Conservation (phyloP, 495 filamentous ascomycete genomes). For the Friedmanniomyces simplex region DNA sequence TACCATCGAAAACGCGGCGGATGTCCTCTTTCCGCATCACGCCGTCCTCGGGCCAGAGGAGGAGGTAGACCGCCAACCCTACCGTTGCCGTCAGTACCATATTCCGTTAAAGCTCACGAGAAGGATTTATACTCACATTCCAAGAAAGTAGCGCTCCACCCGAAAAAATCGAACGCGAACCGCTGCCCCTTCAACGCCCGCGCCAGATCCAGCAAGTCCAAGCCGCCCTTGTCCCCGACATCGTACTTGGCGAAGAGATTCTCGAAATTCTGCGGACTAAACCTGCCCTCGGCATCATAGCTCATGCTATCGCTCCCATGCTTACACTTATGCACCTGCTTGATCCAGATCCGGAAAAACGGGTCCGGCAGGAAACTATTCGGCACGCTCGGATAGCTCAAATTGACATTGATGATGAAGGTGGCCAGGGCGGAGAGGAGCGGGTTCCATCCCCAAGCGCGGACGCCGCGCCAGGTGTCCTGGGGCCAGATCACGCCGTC, state of each 20-base stretch:
- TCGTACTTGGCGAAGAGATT: constrained; percentile 49
- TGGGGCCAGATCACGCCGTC: constrained; percentile 19
- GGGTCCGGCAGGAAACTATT: constrained; percentile 35
- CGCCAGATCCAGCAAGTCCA: constrained; percentile 27
- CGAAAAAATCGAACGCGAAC: constrained; percentile 37
- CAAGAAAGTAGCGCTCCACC: constrained; percentile 32
- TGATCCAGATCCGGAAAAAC: constrained; percentile 43
- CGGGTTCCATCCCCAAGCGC: constrained; percentile 21
- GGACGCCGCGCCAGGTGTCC: constrained; percentile 12
- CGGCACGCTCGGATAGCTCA: constrained; percentile 42
- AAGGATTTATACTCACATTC: constrained; percentile 29
- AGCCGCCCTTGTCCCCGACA: constrained; percentile 26
- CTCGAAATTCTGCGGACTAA: constrained; percentile 46
- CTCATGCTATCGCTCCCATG: constrained; percentile 46
- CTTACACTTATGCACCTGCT: constrained; percentile 46
- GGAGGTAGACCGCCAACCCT: constrained; percentile 41
- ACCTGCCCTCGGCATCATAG: constrained; percentile 46
- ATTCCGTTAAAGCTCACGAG: not conserved
- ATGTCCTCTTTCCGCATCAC: constrained; percentile 40
- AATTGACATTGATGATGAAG: constrained; percentile 39
- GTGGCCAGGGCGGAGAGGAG: constrained; percentile 36
- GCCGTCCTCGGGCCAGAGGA: constrained; percentile 40
- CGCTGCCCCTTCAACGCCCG: constrained; percentile 35
- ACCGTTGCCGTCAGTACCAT: too few relatives aligned
- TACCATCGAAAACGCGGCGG: constrained; percentile 13